These are phyloP conservation scores for Debaryomyces singareniensis DNA, from an alignment of 1,139 yeast species.

Conservation along the genomic window DNA sequence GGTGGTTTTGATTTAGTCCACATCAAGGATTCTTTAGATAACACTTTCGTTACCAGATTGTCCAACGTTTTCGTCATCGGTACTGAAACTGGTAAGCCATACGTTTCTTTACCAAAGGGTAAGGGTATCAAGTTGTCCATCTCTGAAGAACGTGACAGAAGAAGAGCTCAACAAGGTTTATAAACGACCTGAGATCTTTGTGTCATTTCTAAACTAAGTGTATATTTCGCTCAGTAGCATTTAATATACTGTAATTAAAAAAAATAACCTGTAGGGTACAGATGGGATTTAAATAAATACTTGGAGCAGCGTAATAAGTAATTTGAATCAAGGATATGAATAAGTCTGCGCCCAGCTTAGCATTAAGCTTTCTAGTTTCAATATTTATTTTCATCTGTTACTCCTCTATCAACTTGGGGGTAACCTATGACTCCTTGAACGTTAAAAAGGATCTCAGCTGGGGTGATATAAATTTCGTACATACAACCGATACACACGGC, in stretches of 20 bases:
- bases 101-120: constrained; percentile 98
- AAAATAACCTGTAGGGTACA: no score
- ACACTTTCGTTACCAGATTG: constrained; percentile 97
- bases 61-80: constrained; percentile 95
- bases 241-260: constrained; percentile 5
- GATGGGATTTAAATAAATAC: no score
- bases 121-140: constrained; percentile 98
- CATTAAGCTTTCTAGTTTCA: no score
- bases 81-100: constrained; percentile 90
- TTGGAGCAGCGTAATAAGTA: no score
- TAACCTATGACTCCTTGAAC: no score
- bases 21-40: constrained; percentile 95
- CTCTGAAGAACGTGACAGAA: constrained; percentile 99
- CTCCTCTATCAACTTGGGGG: no score
- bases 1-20: constrained; percentile 99
- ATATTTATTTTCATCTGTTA: no score
- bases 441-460: constrained; percentile 43
- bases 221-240: constrained; percentile 4
- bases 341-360: neutral
- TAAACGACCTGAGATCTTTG: constrained; percentile 11
- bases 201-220: constrained; percentile 1
- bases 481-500: constrained; percentile 94
- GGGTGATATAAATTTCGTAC: constrained; percentile 76
- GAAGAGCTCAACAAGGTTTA: constrained; percentile 68
- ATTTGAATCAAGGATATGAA: neutral